phyloP scores from a whole-genome alignment of 2,329 filamentous ascomycete species.

The Lecanicillium sp. region DNA sequence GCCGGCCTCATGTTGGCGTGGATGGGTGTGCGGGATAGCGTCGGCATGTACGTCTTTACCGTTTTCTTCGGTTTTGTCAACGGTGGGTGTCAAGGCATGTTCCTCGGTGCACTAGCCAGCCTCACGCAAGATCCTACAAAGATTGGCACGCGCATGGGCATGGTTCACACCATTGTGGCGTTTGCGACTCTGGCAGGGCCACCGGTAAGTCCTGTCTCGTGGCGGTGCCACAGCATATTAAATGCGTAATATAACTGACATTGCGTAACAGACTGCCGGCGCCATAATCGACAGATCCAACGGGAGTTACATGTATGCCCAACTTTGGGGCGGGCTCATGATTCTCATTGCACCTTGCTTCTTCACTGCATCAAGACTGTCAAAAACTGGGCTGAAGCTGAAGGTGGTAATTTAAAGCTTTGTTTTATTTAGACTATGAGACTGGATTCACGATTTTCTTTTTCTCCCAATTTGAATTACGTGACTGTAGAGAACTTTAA shows the following conservation, averaged over 20 bases:
- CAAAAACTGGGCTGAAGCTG: neutral
- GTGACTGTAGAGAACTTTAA: no score
- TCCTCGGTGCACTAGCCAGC: slow-evolving; percentile 32
- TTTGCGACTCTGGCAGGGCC: slow-evolving; percentile 38
- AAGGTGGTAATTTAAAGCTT: no score
- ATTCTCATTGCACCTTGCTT: neutral
- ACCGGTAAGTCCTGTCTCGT: slow-evolving; percentile 21
- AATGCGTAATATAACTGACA: neutral
- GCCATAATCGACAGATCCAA: slow-evolving; percentile 24
- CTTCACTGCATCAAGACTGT: slow-evolving; percentile 1
- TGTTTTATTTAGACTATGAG: no score
- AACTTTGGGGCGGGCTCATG: slow-evolving; percentile 27
- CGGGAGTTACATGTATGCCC: slow-evolving; percentile 19
- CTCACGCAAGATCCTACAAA: slow-evolving; percentile 34
- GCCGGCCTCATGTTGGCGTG: slow-evolving; percentile 25
- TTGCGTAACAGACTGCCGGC: slow-evolving; percentile 17
- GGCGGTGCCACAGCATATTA: neutral
- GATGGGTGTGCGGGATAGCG: slow-evolving; percentile 22
- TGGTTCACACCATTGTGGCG: slow-evolving; percentile 35
- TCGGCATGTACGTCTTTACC: slow-evolving; percentile 26
- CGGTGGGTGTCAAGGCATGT: slow-evolving; percentile 26
- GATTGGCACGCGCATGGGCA: slow-evolving; percentile 38
- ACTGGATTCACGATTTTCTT: no score
- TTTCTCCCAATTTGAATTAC: no score
- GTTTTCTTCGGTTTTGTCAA: slow-evolving; percentile 25